phyloP scores from a whole-genome alignment of 352 stramenopile genomes.

The Pythium folliculosum region DNA sequence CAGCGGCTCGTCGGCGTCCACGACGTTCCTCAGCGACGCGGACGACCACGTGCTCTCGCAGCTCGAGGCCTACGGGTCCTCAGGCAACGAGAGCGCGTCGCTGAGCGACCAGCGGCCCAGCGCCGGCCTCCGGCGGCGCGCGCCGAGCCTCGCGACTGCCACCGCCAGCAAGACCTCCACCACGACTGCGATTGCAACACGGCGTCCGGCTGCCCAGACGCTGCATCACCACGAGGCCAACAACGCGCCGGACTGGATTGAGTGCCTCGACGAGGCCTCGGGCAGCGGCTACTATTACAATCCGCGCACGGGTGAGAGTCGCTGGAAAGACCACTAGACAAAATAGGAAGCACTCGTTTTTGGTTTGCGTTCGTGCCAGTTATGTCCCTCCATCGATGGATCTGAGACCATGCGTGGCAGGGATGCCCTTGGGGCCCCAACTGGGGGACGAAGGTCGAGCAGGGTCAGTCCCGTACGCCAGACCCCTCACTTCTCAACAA shows the following conservation, averaged over 20 bases:
- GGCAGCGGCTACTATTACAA: slow-evolving; percentile 76
- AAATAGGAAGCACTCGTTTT: neutral
- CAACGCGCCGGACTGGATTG: slow-evolving; percentile 42
- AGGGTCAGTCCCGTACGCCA: too few species aligned
- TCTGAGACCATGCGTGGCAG: too few species aligned
- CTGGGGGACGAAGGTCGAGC: too few species aligned
- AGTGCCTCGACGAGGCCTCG: slow-evolving; percentile 57
- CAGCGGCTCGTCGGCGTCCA: slow-evolving; percentile 35
- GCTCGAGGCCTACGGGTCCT: slow-evolving; percentile 23
- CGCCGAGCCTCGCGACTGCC: slow-evolving; percentile 5
- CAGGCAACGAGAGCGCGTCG: slow-evolving; percentile 20
- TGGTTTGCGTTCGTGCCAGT: too few species aligned
- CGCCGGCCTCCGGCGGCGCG: slow-evolving; percentile 16
- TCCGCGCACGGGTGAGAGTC: slow-evolving; percentile 69
- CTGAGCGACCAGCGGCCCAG: slow-evolving; percentile 31
- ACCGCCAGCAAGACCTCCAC: too few species aligned
- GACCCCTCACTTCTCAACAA: too few species aligned
- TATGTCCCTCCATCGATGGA: too few species aligned
- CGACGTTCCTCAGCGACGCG: slow-evolving; percentile 38
- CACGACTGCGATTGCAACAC: neutral
- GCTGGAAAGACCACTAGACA: slow-evolving; percentile 40
- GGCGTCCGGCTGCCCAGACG: slow-evolving; percentile 2
- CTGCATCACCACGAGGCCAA: neutral
- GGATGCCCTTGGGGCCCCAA: too few species aligned
- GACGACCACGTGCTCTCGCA: slow-evolving; percentile 29